Conservation (phyloP, 2,329 filamentous ascomycete genomes). For the Arthrinium puccinioides region DNA sequence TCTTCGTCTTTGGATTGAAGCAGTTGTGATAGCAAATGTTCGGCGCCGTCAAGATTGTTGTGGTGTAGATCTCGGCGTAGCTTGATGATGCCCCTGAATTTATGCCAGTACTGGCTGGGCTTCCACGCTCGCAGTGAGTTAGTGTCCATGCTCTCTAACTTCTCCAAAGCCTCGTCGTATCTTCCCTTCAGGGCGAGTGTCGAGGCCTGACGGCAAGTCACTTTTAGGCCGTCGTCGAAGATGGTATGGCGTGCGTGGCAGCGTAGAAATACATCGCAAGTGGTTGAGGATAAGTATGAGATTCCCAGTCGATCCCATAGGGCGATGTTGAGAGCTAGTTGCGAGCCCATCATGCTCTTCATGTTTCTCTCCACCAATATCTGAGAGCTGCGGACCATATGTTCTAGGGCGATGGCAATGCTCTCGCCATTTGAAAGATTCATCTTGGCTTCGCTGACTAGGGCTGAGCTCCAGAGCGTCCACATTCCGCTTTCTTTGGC, state of each 20-base stretch:
- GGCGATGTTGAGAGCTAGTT: conserved; percentile 64
- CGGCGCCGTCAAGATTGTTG: conserved; percentile 43
- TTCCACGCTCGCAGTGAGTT: conserved; percentile 66
- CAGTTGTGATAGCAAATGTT: conserved; percentile 42
- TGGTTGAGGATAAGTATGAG: conserved; percentile 45
- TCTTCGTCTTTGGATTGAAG: conserved; percentile 44
- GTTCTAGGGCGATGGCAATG: conserved; percentile 59
- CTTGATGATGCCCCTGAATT: conserved; percentile 59
- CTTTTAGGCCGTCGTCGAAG: conserved; percentile 73
- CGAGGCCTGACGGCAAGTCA: conserved; percentile 64
- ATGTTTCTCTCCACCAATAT: conserved; percentile 73
- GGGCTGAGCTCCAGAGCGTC: conserved; percentile 72
- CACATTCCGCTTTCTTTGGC: conserved; percentile 83
- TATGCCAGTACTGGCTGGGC: conserved; percentile 65
- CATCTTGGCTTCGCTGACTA: conserved; percentile 80
- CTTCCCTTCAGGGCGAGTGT: conserved; percentile 58
- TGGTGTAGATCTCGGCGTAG: conserved; percentile 55
- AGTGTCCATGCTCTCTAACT: conserved; percentile 52
- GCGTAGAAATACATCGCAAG: conserved; percentile 67
- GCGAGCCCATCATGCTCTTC: conserved; percentile 63
- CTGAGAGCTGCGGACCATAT: conserved; percentile 75
- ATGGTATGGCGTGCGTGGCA: conserved; percentile 54
- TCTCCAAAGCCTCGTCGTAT: conserved; percentile 60
- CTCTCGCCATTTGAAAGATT: conserved; percentile 65
- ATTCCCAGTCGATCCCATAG: conserved; percentile 71